These are phyloP conservation scores for Pichia terricola DNA, from an alignment of 1,139 yeast species.

Conservation along the genomic window DNA sequence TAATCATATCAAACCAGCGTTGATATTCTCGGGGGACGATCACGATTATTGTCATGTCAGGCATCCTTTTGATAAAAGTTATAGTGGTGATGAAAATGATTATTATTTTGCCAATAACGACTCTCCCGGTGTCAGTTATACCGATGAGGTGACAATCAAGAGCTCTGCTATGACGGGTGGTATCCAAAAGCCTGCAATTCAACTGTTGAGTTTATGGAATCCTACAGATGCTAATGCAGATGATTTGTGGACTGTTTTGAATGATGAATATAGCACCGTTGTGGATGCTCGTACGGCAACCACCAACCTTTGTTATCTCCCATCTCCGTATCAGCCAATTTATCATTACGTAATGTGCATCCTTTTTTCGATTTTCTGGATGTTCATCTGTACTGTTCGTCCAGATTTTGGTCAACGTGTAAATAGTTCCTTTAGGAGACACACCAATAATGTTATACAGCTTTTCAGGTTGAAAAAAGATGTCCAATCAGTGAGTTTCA, in stretches of 20 bases:
- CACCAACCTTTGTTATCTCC: constrained; percentile 61
- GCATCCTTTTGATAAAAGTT: constrained; percentile 34
- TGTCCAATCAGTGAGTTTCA: too few species aligned
- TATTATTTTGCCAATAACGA: constrained; percentile 7
- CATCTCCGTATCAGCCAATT: constrained; percentile 54
- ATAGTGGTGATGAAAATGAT: constrained; percentile 5
- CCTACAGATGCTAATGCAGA: constrained; percentile 24
- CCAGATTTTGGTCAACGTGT: constrained; percentile 5
- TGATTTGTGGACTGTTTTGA: constrained; percentile 7
- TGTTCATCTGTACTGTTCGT: constrained; percentile 12
- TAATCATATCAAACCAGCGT: constrained; percentile 46
- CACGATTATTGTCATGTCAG: constrained; percentile 85
- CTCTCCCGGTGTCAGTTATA: constrained; percentile 27
- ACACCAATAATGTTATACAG: too few species aligned
- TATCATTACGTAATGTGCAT: constrained; percentile 28
- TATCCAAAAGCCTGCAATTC: constrained; percentile 73
- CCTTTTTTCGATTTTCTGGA: constrained; percentile 11
- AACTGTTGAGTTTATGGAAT: constrained; percentile 60
- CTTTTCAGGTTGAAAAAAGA: too few species aligned
- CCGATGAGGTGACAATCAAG: constrained; percentile 79
- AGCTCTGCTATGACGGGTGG: constrained; percentile 93
- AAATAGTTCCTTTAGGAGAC: not conserved
- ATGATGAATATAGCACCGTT: constrained; percentile 12
- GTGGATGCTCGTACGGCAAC: constrained; percentile 27
- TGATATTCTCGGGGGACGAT: constrained; percentile 87